Evolutionary conservation across 257 asterid species (phyloP).

Genomic region (Schizonepeta tenuifolia): DNA sequence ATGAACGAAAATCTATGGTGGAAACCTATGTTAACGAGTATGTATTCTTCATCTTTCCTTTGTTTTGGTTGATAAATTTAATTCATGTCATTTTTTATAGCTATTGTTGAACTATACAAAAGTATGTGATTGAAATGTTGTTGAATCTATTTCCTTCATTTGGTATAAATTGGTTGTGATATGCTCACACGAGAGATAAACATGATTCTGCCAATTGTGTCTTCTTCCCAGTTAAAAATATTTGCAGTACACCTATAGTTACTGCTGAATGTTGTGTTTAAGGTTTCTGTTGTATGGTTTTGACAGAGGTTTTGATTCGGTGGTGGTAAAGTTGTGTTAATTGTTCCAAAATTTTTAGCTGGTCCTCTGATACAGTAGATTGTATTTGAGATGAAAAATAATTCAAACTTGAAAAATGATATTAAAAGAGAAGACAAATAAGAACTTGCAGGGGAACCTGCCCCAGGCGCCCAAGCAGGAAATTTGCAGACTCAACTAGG

Average conservation of each 20-base stretch:
- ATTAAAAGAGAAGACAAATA: not conserved
- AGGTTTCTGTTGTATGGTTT: constrained; percentile 3
- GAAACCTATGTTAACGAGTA: constrained; percentile 67
- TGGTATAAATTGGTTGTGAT: not conserved
- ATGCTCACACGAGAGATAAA: not conserved
- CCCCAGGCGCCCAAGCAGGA: not conserved
- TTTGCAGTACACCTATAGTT: not conserved
- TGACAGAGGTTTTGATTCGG: not conserved
- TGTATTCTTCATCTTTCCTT: constrained; percentile 15
- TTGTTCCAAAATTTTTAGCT: not conserved
- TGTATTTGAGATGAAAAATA: not conserved
- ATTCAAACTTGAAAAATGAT: not conserved
- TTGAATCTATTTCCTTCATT: not conserved
- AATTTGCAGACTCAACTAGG: not conserved
- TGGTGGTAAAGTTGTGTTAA: not conserved
- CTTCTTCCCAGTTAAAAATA: not conserved
- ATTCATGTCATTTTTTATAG: not conserved
- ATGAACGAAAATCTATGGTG: constrained; percentile 59
- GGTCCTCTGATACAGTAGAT: not conserved
- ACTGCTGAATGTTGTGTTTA: constrained; percentile 6
- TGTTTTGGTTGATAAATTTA: constrained; percentile 8
- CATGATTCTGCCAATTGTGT: not conserved
- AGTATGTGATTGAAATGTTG: not conserved
- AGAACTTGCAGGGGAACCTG: not conserved
- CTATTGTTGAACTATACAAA: not conserved